Evolutionary conservation across 345 rosid species (phyloP).

Genomic region (Camelina sativa): DNA sequence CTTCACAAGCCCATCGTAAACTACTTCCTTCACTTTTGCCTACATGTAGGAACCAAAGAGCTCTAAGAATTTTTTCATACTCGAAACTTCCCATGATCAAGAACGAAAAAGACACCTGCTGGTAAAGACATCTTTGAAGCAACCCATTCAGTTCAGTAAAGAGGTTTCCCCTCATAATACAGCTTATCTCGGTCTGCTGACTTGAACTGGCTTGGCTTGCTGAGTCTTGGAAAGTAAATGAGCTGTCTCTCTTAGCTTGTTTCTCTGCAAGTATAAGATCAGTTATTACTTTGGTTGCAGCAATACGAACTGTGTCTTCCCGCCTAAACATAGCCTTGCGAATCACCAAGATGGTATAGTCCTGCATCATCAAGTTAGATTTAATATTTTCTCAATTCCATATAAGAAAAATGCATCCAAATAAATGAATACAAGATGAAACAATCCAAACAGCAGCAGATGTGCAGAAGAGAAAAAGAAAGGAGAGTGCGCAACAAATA

Average conservation of each 20-base stretch:
- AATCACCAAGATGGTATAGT: slow-evolving; percentile 69
- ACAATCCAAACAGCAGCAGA: slow-evolving; percentile 16
- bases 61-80: slow-evolving; percentile 29
- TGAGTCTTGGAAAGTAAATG: slow-evolving; percentile 69
- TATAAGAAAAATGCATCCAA: slow-evolving; percentile 3
- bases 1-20: slow-evolving; percentile 76
- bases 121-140: slow-evolving; percentile 88
- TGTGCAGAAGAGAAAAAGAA: slow-evolving; percentile 7
- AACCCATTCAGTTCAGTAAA: slow-evolving; percentile 73
- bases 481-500: slow-evolving; percentile 17
- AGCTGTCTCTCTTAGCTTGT: slow-evolving; percentile 54
- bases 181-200: slow-evolving; percentile 68
- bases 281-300: slow-evolving; percentile 64
- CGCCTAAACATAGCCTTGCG: slow-evolving; percentile 89
- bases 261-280: slow-evolving; percentile 75
- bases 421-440: background rate
- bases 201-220: slow-evolving; percentile 93
- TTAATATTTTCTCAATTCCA: slow-evolving; percentile 18
- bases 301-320: slow-evolving; percentile 76
- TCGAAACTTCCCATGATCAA: slow-evolving; percentile 8
- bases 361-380: slow-evolving; percentile 48
- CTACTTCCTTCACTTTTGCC: slow-evolving; percentile 68
- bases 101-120: slow-evolving; percentile 56
- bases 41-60: slow-evolving; percentile 42
- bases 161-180: slow-evolving; percentile 53